A percentile compares a stretch with the other conserved stretches of the same genome.
Conservation (phyloP, 108 stramenopile species). For the Seminavis robusta region DNA sequence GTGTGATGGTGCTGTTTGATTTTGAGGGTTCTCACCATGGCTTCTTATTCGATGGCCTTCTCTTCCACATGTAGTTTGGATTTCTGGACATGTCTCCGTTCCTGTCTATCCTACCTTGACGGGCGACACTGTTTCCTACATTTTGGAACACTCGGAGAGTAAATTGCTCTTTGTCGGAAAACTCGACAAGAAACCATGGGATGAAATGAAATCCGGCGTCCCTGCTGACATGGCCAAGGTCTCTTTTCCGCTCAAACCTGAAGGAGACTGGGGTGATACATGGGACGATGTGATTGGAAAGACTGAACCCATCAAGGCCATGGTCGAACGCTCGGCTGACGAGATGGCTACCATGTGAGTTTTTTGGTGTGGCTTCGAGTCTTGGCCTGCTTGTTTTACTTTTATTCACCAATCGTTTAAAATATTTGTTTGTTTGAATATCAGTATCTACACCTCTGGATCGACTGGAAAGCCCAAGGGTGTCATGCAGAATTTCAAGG, state of each 20-base stretch:
- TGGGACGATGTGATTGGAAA: slow-evolving; percentile 54
- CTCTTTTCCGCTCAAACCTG: slow-evolving; percentile 64
- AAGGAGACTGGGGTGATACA: slow-evolving; percentile 27
- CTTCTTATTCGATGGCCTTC: too few species aligned
- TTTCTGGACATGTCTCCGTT: slow-evolving; percentile 65
- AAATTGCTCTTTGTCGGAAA: slow-evolving; percentile 80
- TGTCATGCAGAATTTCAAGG: slow-evolving; percentile 70
- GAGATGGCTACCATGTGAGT: slow-evolving; percentile 68
- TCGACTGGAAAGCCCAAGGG: slow-evolving; percentile 81
- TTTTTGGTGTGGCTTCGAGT: not conserved
- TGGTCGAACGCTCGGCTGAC: slow-evolving; percentile 50
- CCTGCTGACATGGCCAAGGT: slow-evolving; percentile 46
- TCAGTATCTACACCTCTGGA: slow-evolving; percentile 66
- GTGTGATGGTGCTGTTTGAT: too few species aligned
- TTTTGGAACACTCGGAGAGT: slow-evolving; percentile 72
- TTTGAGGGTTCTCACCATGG: too few species aligned
- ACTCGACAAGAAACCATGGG: slow-evolving; percentile 68
- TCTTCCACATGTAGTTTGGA: too few species aligned
- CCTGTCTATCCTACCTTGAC: slow-evolving; percentile 74
- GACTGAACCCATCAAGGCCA: slow-evolving; percentile 21
- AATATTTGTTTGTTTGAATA: not conserved
- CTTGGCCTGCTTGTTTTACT: not conserved
- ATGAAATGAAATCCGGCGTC: slow-evolving; percentile 71
- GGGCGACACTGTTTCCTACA: slow-evolving; percentile 60
- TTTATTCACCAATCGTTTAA: not conserved